Conservation (phyloP, 2,329 filamentous ascomycete species). For the Zopfia rhizophila region DNA sequence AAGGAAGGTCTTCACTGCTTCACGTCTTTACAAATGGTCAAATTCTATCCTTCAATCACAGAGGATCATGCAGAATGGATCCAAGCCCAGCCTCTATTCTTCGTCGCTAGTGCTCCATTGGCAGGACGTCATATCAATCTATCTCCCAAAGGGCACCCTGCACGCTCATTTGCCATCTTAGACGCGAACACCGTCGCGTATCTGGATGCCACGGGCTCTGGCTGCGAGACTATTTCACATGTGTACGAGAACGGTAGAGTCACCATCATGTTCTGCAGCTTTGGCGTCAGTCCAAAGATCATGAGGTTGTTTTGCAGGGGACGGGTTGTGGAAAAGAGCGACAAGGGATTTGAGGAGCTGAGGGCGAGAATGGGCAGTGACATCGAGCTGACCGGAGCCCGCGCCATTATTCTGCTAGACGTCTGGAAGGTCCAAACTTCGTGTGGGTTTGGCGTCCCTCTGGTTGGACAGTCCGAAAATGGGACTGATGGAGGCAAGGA, state of each 20-base stretch:
- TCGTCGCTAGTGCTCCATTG: conserved; percentile 76
- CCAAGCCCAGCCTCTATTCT: conserved; percentile 76
- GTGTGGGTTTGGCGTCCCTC: conserved; percentile 73
- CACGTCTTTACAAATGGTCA: no score
- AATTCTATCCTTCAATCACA: conserved; percentile 67
- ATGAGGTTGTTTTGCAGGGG: conserved; percentile 71
- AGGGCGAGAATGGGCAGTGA: conserved; percentile 56
- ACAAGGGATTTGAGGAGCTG: conserved; percentile 50
- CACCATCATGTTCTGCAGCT: conserved; percentile 79
- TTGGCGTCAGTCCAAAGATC: conserved; percentile 69
- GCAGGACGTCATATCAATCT: conserved; percentile 77
- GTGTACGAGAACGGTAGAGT: conserved; percentile 80
- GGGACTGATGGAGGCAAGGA: conserved; percentile 28
- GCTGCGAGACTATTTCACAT: conserved; percentile 79
- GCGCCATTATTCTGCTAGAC: conserved; percentile 70
- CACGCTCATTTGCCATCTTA: conserved; percentile 71
- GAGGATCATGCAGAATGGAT: conserved; percentile 71
- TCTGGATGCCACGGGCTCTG: conserved; percentile 78
- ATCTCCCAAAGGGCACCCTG: conserved; percentile 76
- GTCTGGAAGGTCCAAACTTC: conserved; percentile 72
- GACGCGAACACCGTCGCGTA: conserved; percentile 71
- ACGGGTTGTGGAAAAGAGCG: conserved; percentile 69
- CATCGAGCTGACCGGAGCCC: conserved; percentile 34
- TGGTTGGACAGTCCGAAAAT: conserved; percentile 56
- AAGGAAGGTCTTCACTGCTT: no score